phyloP scores from a whole-genome alignment of 2,329 filamentous ascomycete genomes.

The Lecanicillium sp. region DNA sequence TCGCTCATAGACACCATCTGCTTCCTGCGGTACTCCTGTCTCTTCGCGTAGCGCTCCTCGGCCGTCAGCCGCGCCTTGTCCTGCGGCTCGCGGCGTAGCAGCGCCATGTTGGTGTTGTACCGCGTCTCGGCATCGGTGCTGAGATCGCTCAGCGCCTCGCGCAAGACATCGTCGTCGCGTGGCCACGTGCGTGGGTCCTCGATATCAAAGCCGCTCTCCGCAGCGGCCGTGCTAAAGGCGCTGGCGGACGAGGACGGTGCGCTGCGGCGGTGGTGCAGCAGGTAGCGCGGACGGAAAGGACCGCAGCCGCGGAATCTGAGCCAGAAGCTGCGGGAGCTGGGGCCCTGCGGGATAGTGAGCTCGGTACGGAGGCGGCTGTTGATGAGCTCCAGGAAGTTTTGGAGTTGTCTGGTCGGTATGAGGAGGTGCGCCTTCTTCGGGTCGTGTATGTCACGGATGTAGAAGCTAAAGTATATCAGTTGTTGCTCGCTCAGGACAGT shows the following conservation, averaged over 20 bases:
- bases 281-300: slow-evolving; percentile 60
- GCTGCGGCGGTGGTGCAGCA: slow-evolving; percentile 60
- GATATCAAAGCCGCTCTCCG: slow-evolving; percentile 27
- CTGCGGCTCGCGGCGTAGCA: background rate
- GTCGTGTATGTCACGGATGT: slow-evolving; percentile 49
- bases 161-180: background rate
- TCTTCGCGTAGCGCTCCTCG: slow-evolving; percentile 35
- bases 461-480: slow-evolving; percentile 47
- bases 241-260: background rate
- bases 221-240: slow-evolving; percentile 35
- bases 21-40: slow-evolving; percentile 44
- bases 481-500: background rate
- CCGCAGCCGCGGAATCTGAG: slow-evolving; percentile 55
- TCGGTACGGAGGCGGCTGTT: slow-evolving; percentile 50
- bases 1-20: slow-evolving; percentile 60
- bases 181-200: slow-evolving; percentile 13
- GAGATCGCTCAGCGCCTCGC: background rate
- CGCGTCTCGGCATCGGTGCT: background rate
- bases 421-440: slow-evolving; percentile 55
- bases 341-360: slow-evolving; percentile 52
- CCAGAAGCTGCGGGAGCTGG: slow-evolving; percentile 49
- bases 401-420: slow-evolving; percentile 60
- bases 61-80: background rate
- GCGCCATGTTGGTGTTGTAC: slow-evolving; percentile 2
- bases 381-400: slow-evolving; percentile 57